Evolutionary conservation across 306 rosid genomes (phyloP).

Genomic region (Macrotyloma uniflorum): DNA sequence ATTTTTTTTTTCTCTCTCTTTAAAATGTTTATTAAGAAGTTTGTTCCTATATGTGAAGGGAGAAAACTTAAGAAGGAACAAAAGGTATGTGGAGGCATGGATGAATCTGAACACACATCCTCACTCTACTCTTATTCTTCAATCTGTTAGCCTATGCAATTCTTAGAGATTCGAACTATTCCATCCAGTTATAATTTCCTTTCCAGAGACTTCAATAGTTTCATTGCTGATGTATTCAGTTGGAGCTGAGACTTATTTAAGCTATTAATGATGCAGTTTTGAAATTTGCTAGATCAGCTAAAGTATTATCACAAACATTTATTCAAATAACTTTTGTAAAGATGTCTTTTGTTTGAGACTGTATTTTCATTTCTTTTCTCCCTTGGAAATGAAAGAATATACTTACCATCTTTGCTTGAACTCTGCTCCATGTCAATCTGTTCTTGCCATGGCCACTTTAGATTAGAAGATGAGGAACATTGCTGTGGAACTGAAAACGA

Average conservation of each 20-base stretch:
- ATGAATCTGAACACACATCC: background rate
- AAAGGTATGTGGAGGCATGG: background rate
- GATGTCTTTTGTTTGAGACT: background rate
- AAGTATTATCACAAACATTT: background rate
- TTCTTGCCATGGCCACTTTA: constrained; percentile 56
- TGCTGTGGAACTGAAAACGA: constrained; percentile 84
- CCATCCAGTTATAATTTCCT: background rate
- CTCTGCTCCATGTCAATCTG: constrained; percentile 55
- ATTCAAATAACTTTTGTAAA: background rate
- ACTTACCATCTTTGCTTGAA: constrained; percentile 61
- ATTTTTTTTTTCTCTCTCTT: no score
- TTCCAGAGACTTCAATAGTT: background rate
- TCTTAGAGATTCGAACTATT: background rate
- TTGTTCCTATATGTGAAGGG: background rate
- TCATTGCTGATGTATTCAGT: background rate
- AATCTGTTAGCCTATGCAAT: background rate
- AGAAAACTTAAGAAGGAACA: background rate
- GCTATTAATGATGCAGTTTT: background rate
- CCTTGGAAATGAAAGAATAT: constrained; percentile 10
- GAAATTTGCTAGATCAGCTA: background rate
- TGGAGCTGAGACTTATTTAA: background rate
- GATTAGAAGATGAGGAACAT: constrained; percentile 62
- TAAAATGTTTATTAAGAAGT: no score
- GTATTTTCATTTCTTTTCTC: constrained; percentile 22
- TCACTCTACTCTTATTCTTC: background rate